Evolutionary conservation across 2,329 filamentous ascomycete species (phyloP), one percentile per base, ranked within the genome.

Genomic region (Cladosporium sp.): DNA sequence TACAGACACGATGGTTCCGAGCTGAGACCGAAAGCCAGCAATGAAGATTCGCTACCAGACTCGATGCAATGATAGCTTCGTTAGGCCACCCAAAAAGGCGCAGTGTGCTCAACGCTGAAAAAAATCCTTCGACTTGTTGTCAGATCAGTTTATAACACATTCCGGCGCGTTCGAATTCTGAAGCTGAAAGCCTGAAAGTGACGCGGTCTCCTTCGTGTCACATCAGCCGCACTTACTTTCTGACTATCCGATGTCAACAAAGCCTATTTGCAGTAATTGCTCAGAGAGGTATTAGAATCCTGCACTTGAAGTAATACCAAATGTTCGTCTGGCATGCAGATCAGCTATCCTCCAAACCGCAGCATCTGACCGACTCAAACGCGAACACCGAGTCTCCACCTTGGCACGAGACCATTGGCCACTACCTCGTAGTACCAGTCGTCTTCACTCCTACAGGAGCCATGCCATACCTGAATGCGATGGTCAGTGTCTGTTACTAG

Each of bases 161-260:
- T 21, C n/a, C n/a, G n/a, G 12, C n/a, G 8, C 10, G 8, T 24
- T 24, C 41, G 10, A 12, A 21, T 21, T 47, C 41, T 47, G 41
- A n/a, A 21, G 41, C 41, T 47, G 41, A 47, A 47, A 12, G 41
- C 41, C 41, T 21, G 11, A 47, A 21, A 47, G n/a, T 34, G 52
- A 11, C 28, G 28, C 18, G 28, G 32, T 2, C n/a, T 24, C 15
- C 15, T 32, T 34, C 32, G 52, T 55, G 52, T 21, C 10, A 55
- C 52, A 32, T 34, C 52, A 55, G 52, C 52, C 52, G 28, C 52
- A 55, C 52, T 6, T 55, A 15, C 51, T 54, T 34, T 32, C 18
- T 30, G 15, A 21, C n/a, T 4, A 12, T 21, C 26, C 4, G 28
- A 18, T 4, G 4, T 21, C 18, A 10, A 10, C 52, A 55, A 21